Evolutionary conservation across 2,329 filamentous ascomycete genomes (phyloP).

Genomic region (Fusarium dlaminii): DNA sequence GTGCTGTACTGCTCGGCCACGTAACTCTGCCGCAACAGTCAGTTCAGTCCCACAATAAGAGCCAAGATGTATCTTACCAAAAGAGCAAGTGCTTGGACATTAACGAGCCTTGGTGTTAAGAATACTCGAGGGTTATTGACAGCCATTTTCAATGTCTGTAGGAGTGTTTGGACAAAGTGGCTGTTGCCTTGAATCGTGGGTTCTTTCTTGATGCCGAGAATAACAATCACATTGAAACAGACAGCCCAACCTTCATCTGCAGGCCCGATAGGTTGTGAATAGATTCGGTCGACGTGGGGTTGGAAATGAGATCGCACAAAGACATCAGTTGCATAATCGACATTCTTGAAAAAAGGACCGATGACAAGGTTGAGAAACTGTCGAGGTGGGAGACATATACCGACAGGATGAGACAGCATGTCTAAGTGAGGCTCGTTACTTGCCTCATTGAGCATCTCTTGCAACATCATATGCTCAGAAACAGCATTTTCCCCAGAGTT

Average conservation of each 20-base stretch:
- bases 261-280: constrained; percentile 30
- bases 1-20: constrained; percentile 42
- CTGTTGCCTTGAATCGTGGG: constrained; percentile 33
- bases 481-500: neutral
- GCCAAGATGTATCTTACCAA: constrained; percentile 15
- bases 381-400: constrained; percentile 35
- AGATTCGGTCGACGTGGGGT: constrained; percentile 37
- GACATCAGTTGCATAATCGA: constrained; percentile 39
- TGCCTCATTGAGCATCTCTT: constrained; percentile 37
- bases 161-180: constrained; percentile 39
- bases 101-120: constrained; percentile 38
- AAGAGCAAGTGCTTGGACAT: constrained; percentile 41
- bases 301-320: constrained; percentile 37
- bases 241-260: constrained; percentile 41
- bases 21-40: constrained; percentile 27
- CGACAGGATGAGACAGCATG: constrained; percentile 23
- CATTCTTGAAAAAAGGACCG: constrained; percentile 38
- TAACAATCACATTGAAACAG: constrained; percentile 40
- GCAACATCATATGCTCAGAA: constrained; percentile 18
- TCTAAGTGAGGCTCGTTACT: constrained; percentile 36
- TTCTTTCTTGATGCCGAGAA: constrained; percentile 39
- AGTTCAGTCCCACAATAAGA: neutral
- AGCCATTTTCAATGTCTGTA: constrained; percentile 40
- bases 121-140: constrained; percentile 42
- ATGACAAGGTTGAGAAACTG: constrained; percentile 41